Base-by-base conservation (phyloP, 352 stramenopile species). In the Phytophthora cryptogea region DNA sequence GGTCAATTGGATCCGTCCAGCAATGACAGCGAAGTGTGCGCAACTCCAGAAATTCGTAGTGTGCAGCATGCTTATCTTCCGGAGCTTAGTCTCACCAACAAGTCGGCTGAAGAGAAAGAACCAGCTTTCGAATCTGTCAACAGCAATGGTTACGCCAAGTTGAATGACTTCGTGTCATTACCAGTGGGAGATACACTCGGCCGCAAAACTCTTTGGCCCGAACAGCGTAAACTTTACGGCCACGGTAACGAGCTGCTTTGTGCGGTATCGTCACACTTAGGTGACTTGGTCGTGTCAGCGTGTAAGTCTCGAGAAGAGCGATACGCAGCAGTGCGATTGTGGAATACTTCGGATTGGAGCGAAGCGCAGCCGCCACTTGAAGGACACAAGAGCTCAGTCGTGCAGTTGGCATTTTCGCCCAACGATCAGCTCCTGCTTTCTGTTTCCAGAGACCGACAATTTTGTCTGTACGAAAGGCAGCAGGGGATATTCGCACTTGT, bases 241-340 rank as follows among this genome's bases (percentile, higher is more conserved):
- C 84, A 94, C 45, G 82, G 78, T 10, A 92, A 92, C 42, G 84
- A 94, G 41, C 62, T 94, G n/a, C 55, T 92, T 13, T 87, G 78
- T 30, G 82, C 91, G 17, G 53, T 74, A 0, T 88, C 74, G 11
- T 88, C 78, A 26, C 65, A 88, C 41, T 39, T 65, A 13, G 76
- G 81, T 0, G 71, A 80, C 13, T 50, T 86, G 37, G 48, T 92
- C 16, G 84, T 82, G 6, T 94, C 82, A 0, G 75, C 82, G 0
- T 94, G 84, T 55, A 94, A 91, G 57, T 80, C 78, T n/a, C 68
- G 84, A 10, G 84, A 92, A 58, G 82, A 91, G 33, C 60, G 68
- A 10, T 89, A 81, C 17, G 82, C 84, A 1, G 65, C 69, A 16
- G 53, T 92, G 36, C 88, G 82, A 55, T 57, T 94, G 0, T 94